These are phyloP conservation scores for Brassica rapa DNA, from an alignment of 345 rosid genomes.

Conservation along the genomic window DNA sequence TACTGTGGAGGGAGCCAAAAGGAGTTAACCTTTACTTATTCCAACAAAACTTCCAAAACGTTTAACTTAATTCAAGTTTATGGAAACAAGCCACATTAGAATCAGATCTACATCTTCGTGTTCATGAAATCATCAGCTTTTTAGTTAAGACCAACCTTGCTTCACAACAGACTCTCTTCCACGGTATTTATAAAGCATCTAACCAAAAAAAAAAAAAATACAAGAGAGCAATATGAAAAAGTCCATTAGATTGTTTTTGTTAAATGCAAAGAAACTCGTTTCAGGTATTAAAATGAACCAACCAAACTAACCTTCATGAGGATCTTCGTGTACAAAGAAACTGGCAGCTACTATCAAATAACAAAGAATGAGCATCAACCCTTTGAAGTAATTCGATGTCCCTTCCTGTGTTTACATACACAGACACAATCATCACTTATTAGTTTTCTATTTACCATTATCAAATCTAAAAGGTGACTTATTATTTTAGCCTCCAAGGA, in stretches of 20 bases:
- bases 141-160: conserved; percentile 23
- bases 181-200: conserved; percentile 31
- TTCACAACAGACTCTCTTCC: conserved; percentile 39
- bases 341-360: conserved; percentile 80
- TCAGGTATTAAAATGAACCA: not conserved
- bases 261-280: not conserved
- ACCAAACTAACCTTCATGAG: conserved; percentile 38
- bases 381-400: conserved; percentile 82
- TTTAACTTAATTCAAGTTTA: not conserved
- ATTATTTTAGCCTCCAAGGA: not conserved
- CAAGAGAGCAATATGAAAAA: not conserved
- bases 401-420: conserved; percentile 60
- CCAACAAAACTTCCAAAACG: conserved; percentile 20
- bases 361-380: conserved; percentile 85
- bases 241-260: not conserved
- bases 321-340: conserved; percentile 83
- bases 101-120: conserved; percentile 32
- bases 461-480: not conserved
- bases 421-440: conserved; percentile 11
- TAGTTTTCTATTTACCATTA: not conserved
- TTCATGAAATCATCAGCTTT: conserved; percentile 35
- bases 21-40: conserved; percentile 19
- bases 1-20: conserved; percentile 7
- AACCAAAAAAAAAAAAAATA: not conserved
- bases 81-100: conserved; percentile 19